Conservation (phyloP, 768 basidiomycete species). For the Agaricus blazei region DNA sequence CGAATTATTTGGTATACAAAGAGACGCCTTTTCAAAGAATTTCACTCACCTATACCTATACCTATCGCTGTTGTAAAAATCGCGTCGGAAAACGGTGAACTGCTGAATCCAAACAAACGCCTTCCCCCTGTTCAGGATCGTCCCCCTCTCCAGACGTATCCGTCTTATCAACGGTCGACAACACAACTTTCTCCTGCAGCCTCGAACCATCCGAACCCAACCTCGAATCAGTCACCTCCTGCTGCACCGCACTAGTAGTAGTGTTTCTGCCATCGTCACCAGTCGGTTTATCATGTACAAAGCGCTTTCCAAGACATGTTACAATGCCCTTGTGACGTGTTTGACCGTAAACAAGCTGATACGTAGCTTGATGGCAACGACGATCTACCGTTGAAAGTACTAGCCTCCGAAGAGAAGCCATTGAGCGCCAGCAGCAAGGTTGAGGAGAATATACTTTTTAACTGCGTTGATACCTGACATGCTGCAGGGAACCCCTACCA, state of each 20-base stretch:
- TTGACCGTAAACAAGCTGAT: neutral
- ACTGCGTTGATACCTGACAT: too few relatives aligned
- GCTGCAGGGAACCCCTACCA: too few relatives aligned
- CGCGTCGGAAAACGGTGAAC: constrained; percentile 45
- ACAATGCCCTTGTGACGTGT: neutral
- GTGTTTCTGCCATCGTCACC: neutral
- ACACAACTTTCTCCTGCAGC: constrained; percentile 34
- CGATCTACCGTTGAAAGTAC: neutral
- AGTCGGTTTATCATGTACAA: neutral
- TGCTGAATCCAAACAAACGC: constrained; percentile 31
- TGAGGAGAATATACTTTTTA: neutral
- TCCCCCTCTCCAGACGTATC: constrained; percentile 35
- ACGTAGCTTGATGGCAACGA: neutral
- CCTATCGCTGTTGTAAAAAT: constrained; percentile 56
- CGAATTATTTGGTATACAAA: constrained; percentile 2
- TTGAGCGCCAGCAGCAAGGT: neutral
- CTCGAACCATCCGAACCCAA: constrained; percentile 25
- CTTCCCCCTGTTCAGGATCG: constrained; percentile 24
- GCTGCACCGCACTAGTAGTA: neutral
- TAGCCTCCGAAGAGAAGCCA: constrained; percentile 4
- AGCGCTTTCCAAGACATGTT: neutral
- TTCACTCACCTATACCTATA: constrained; percentile 48
- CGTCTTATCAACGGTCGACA: constrained; percentile 35
- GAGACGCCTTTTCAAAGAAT: neutral
- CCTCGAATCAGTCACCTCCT: too few relatives aligned